Evolutionary conservation across 257 asterid genomes (phyloP), one percentile per base, ranked within the genome.

Genomic region (Jaltomata sinuosa): DNA sequence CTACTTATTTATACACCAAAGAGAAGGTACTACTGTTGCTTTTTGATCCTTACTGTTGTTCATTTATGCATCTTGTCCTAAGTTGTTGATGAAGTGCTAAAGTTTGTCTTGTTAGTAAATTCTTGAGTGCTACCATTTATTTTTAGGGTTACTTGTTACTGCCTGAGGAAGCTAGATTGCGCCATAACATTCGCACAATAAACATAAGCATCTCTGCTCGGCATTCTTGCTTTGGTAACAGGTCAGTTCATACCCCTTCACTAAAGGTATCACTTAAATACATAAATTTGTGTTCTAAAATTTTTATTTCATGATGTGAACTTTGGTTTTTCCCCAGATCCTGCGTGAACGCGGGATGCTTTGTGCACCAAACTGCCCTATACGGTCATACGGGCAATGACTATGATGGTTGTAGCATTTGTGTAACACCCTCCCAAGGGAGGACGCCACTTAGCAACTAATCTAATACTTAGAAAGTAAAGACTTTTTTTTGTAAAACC

Each of bases 201-300:
- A 94, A 96, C 85, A 90, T 94, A 86, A 94, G 96, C 90, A 93
- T 96, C 89, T 94, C 99, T 81, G 97, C 98, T 47, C 87, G 93
- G 81, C 97, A 94, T 85, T 90, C 93, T 68, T 94, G 99, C 91
- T 96, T 96, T 83, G 99, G 99, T 59, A 96, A 96, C 92, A 86
- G 98, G 99, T 96, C 86, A 86, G 52, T 15, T 74, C 57, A 74
- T 74, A 74, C 40, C 81, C 81, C 42, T 76, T 76, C 61, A 76
- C 57, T 45, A 74, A 42, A 40, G 16, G 22, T 45, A 74, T 74
- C 81, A 74, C 81, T 76, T 47, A 52, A 76, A 47, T 25, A 47
- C 25, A 15, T 76, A 9, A 25, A 7, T 49, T 15, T 27, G 40
- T 76, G 61, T 27, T 76, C 27, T 72, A 76, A 47, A 16, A 47